phyloP scores from a whole-genome alignment of 1,284 basidiomycete species.

The Boletellus deceptivus region DNA sequence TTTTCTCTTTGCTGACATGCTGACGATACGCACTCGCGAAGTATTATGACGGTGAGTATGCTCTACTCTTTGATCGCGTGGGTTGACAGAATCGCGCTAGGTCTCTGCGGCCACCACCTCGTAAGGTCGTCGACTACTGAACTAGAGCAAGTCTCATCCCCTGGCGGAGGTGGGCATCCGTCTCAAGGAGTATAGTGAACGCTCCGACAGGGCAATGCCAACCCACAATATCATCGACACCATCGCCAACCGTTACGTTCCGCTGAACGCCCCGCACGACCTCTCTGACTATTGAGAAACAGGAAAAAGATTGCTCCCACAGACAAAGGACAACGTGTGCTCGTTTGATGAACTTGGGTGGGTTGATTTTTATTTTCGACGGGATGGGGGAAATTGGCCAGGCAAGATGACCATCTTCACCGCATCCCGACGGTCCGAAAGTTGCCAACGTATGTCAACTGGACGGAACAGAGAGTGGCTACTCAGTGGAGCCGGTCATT shows the following conservation, averaged over 20 bases:
- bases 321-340: constrained; percentile 9
- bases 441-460: constrained; percentile 20
- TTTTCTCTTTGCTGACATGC: not conserved
- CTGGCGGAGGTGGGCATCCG: constrained; percentile 64
- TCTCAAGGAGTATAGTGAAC: constrained; percentile 45
- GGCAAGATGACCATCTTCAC: not conserved
- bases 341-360: constrained; percentile 25
- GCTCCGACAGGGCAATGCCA: constrained; percentile 13
- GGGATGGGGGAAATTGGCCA: not conserved
- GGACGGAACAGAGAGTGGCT: constrained; percentile 2
- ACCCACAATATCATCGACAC: constrained; percentile 25
- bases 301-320: constrained; percentile 19
- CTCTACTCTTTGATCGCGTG: not conserved
- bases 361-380: not conserved
- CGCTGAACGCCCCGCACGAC: not conserved
- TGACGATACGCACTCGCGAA: constrained; percentile 8
- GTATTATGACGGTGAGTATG: constrained; percentile 26
- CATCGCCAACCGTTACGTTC: constrained; percentile 18
- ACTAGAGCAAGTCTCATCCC: constrained; percentile 3
- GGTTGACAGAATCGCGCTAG: constrained; percentile 30
- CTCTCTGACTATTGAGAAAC: constrained; percentile 10
- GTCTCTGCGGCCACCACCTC: constrained; percentile 64
- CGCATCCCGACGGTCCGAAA: constrained; percentile 19
- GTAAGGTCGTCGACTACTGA: constrained; percentile 36
- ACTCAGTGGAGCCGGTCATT: constrained; percentile 7